These are phyloP conservation scores for Talaromyces sp. DNA, from an alignment of 2,329 filamentous ascomycete species.

Conservation along the genomic window DNA sequence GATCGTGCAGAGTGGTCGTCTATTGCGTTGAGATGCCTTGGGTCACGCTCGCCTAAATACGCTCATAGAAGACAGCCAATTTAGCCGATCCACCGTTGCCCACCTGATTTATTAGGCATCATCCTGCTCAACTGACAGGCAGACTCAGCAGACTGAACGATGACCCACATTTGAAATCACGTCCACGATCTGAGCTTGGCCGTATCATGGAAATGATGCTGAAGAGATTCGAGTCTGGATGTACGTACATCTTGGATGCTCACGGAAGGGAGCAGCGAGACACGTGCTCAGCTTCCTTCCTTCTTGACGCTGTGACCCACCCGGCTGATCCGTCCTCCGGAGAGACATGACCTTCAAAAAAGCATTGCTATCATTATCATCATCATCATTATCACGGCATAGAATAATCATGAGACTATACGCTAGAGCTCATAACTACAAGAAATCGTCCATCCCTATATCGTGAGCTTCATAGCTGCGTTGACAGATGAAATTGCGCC, in stretches of 20 bases:
- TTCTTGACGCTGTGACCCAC: background rate
- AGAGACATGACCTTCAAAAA: background rate
- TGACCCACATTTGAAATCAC: background rate
- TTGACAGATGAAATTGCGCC: background rate
- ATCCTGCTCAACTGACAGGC: too few relatives aligned
- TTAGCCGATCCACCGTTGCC: background rate
- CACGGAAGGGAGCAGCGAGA: background rate
- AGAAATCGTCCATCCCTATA: background rate
- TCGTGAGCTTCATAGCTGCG: background rate
- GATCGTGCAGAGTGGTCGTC: too few relatives aligned
- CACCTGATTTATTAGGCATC: background rate
- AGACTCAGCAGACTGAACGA: too few relatives aligned
- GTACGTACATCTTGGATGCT: background rate
- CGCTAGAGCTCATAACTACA: background rate
- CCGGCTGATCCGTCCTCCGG: background rate
- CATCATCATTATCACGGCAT: background rate
- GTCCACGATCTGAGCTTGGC: background rate
- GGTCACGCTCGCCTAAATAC: background rate
- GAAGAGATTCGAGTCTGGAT: background rate
- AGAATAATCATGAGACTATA: background rate
- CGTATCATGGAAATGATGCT: background rate
- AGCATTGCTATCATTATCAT: background rate
- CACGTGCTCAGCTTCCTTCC: conserved; percentile 1
- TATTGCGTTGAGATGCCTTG: background rate
- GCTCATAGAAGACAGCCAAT: background rate